Conservation (phyloP, 2,329 filamentous ascomycete genomes). For the Calcarisporium arbuscula region DNA sequence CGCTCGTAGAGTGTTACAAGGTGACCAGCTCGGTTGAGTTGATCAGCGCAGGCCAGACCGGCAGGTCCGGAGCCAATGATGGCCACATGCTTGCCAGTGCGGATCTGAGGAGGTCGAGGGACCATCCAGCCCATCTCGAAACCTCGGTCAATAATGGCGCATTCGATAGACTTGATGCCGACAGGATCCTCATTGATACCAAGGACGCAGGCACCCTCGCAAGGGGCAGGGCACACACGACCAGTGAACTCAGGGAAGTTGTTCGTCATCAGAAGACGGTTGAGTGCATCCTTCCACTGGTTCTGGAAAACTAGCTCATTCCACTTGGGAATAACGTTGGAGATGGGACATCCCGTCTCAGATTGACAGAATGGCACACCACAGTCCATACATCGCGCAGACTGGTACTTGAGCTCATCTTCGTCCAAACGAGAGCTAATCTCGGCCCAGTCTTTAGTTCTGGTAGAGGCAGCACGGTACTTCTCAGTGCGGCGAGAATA, state of each 20-base stretch:
- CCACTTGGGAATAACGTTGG: slow-evolving; percentile 97
- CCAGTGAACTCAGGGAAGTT: slow-evolving; percentile 98
- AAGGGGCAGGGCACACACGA: slow-evolving; percentile 92
- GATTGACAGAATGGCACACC: slow-evolving; percentile 98
- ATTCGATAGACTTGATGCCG: slow-evolving; percentile 97
- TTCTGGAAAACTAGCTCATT: slow-evolving; percentile 73
- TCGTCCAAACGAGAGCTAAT: slow-evolving; percentile 81
- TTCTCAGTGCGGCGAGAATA: slow-evolving; percentile 90
- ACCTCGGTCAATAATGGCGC: slow-evolving; percentile 93
- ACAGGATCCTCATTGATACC: slow-evolving; percentile 97
- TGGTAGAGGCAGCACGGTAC: slow-evolving; percentile 76
- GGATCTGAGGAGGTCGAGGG: slow-evolving; percentile 67
- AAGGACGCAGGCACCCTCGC: slow-evolving; percentile 90
- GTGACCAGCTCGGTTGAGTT: slow-evolving; percentile 90
- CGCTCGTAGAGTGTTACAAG: slow-evolving; percentile 87
- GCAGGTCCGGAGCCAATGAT: slow-evolving; percentile 89
- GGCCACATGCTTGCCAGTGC: slow-evolving; percentile 82
- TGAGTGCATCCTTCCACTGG: slow-evolving; percentile 87
- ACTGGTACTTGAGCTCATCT: slow-evolving; percentile 94
- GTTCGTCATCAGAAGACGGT: slow-evolving; percentile 90
- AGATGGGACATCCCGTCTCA: slow-evolving; percentile 91
- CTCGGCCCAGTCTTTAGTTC: slow-evolving; percentile 91
- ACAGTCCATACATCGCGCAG: slow-evolving; percentile 96
- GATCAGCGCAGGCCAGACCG: slow-evolving; percentile 84
- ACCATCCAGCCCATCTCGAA: slow-evolving; percentile 99